Evolutionary conservation across 208 protist genomes (phyloP).

Genomic region (Wallacemonas sp.): DNA sequence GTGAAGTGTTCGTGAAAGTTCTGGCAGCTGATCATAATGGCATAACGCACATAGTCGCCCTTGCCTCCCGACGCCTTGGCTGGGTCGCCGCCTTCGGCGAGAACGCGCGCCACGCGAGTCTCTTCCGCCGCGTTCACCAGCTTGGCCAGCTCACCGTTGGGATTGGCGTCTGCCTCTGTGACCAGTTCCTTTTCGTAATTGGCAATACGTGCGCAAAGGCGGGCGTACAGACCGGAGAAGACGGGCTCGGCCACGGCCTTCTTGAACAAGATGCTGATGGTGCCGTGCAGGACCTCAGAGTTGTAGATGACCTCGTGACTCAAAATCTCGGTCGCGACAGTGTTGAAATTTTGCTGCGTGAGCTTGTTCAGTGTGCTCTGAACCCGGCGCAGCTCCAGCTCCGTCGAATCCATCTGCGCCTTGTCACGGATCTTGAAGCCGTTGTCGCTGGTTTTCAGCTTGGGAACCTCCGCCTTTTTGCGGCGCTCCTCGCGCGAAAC

Average conservation of each 20-base stretch:
- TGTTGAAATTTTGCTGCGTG: constrained; percentile 84
- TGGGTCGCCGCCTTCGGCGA: constrained; percentile 26
- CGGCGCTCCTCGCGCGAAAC: constrained; percentile 50
- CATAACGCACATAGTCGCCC: constrained; percentile 43
- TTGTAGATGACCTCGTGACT: constrained; percentile 74
- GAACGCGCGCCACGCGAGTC: constrained; percentile 11
- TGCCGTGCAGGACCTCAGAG: constrained; percentile 52
- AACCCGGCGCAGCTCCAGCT: constrained; percentile 68
- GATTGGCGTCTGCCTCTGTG: constrained; percentile 35
- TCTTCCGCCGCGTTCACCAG: constrained; percentile 26
- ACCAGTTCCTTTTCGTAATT: constrained; percentile 74
- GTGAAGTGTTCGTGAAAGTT: constrained; percentile 54
- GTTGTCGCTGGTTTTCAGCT: constrained; percentile 81
- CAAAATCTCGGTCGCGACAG: constrained; percentile 60
- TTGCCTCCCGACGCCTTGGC: constrained; percentile 19
- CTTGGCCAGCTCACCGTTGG: constrained; percentile 31
- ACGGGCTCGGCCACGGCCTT: constrained; percentile 90
- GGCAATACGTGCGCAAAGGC: constrained; percentile 70
- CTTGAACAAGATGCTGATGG: constrained; percentile 82
- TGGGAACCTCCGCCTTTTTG: constrained; percentile 65
- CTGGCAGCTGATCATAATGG: constrained; percentile 53
- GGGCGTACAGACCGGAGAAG: constrained; percentile 83
- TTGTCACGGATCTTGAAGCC: constrained; percentile 79
- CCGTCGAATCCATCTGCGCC: constrained; percentile 65
- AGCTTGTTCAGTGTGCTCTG: constrained; percentile 89